A percentile compares a stretch with the other conserved stretches of the same genome.
Evolutionary conservation across 768 basidiomycete genomes (phyloP).

Genomic region (Russula sp.): DNA sequence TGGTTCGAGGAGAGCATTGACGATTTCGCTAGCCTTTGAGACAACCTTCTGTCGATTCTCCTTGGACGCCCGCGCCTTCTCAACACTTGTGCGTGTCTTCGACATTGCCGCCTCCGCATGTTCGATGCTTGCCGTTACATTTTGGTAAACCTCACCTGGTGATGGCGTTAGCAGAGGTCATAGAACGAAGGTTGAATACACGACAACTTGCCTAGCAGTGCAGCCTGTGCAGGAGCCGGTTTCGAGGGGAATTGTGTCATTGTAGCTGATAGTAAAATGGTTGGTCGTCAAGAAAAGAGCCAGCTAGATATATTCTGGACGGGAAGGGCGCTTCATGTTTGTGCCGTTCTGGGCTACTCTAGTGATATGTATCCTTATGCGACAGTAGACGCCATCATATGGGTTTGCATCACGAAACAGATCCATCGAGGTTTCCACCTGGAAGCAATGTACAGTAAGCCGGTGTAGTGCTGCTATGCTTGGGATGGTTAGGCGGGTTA

Average conservation of each 20-base stretch:
- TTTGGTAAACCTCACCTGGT: conserved; percentile 10
- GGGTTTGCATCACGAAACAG: not conserved
- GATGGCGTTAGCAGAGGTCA: not conserved
- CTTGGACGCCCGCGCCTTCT: conserved; percentile 18
- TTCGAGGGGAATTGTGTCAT: not conserved
- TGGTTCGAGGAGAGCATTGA: conserved; percentile 26
- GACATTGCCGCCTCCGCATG: conserved; percentile 19
- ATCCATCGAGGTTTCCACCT: not conserved
- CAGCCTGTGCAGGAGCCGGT: not conserved
- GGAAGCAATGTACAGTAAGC: not conserved
- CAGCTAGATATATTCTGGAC: too few relatives aligned
- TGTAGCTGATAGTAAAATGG: not conserved
- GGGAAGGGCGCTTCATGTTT: not conserved
- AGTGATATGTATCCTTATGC: not conserved
- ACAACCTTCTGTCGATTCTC: conserved; percentile 20
- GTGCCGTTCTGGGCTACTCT: not conserved
- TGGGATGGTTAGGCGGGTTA: too few relatives aligned
- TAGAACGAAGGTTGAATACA: not conserved
- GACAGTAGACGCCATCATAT: not conserved
- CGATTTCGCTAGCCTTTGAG: conserved; percentile 25
- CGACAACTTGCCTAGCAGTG: not conserved
- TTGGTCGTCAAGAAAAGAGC: not conserved
- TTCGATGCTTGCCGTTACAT: conserved; percentile 14
- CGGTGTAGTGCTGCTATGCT: too few relatives aligned
- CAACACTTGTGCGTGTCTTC: conserved; percentile 8